Conservation (phyloP, 208 protist genomes). For the Leishmania tarentolae region DNA sequence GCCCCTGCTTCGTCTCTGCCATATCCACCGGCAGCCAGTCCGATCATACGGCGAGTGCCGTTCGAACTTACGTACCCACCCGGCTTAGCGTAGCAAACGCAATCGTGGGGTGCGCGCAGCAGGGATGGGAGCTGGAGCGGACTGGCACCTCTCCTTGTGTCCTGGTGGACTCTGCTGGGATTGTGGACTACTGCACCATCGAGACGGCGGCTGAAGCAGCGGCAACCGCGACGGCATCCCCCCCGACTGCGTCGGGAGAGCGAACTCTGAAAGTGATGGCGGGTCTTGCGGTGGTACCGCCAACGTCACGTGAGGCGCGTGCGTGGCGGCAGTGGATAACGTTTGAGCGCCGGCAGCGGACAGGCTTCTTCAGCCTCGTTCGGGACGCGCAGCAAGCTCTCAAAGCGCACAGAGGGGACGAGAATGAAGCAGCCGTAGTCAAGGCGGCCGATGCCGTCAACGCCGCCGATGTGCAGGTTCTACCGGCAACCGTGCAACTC, state of each 20-base stretch:
- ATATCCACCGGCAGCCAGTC: neutral
- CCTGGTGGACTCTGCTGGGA: conserved; percentile 52
- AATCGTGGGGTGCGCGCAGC: conserved; percentile 56
- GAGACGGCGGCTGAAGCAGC: conserved; percentile 7
- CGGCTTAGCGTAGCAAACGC: conserved; percentile 51
- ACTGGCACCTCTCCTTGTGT: conserved; percentile 38
- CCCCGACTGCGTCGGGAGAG: neutral
- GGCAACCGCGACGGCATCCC: neutral
- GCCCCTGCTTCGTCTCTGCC: conserved; percentile 30
- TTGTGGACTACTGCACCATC: conserved; percentile 69
- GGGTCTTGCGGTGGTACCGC: conserved; percentile 35
- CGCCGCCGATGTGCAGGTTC: conserved; percentile 23
- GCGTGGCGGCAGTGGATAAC: conserved; percentile 51
- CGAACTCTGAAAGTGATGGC: conserved; percentile 52
- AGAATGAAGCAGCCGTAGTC: neutral
- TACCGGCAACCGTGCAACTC: conserved; percentile 46
- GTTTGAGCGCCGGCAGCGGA: conserved; percentile 60
- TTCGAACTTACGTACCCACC: conserved; percentile 9
- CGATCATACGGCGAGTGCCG: neutral
- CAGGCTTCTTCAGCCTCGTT: conserved; percentile 63
- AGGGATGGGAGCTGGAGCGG: conserved; percentile 19
- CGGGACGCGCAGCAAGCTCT: conserved; percentile 38
- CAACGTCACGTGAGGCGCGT: conserved; percentile 37
- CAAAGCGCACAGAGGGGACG: neutral
- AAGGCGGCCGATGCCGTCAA: neutral